phyloP scores from a whole-genome alignment of 805 yeast species.

The Saturnispora besseyi region DNA sequence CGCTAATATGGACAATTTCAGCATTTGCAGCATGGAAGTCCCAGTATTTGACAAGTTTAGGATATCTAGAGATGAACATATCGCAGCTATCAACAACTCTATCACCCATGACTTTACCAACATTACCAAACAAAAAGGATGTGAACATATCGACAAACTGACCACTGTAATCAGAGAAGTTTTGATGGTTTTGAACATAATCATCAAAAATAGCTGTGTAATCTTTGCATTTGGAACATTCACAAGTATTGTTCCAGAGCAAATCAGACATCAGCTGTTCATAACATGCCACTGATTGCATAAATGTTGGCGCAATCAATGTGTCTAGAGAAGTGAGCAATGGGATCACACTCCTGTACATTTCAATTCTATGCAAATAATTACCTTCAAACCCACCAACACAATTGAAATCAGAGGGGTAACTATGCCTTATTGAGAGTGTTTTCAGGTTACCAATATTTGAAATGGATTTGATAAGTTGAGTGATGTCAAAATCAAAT shows the following conservation, averaged over 20 bases:
- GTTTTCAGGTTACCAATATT: conserved; percentile 27
- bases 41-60: conserved; percentile 34
- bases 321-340: conserved; percentile 32
- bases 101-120: conserved; percentile 35
- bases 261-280: conserved; percentile 63
- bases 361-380: conserved; percentile 46
- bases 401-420: conserved; percentile 49
- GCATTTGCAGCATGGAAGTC: conserved; percentile 36
- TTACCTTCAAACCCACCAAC: conserved; percentile 69
- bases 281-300: conserved; percentile 55
- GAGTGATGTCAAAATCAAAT: conserved; percentile 44
- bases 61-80: conserved; percentile 20
- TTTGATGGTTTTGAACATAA: conserved; percentile 55
- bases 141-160: conserved; percentile 53
- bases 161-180: conserved; percentile 38
- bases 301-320: conserved; percentile 48
- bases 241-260: conserved; percentile 66
- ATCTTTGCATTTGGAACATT: conserved; percentile 45
- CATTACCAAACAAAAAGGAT: conserved; percentile 44
- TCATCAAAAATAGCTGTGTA: conserved; percentile 46
- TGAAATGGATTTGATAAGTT: conserved; percentile 32
- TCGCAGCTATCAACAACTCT: conserved; percentile 24
- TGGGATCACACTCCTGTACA: conserved; percentile 44
- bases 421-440: conserved; percentile 47
- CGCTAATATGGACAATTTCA: conserved; percentile 29